Base-by-base conservation (phyloP, 2,329 filamentous ascomycete species). In the Epichloe aotearoae region DNA sequence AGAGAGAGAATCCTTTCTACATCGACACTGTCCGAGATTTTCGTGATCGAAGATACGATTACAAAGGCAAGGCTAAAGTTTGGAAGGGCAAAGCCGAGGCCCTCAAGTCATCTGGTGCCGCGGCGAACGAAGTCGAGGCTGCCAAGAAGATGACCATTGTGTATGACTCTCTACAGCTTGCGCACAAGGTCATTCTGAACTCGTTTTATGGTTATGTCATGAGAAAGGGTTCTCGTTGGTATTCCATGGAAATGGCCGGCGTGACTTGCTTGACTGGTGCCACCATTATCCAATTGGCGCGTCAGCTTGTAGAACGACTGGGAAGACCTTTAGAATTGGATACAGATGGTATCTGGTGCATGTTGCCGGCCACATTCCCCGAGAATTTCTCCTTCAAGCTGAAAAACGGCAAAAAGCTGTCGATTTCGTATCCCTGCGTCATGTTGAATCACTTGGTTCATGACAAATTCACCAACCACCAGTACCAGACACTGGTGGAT, bases 171-270 rank as follows among this genome's bases (percentile, higher is more conserved):
- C 74, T 98, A 52, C 94, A 98, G 66, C 74, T 98, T 60, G 93
- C 93, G 0, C 93, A 98, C 73, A 98, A 98, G 66, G 93, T 98
- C 71, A 98, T 98, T 75, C 67, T 98, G 50, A 98, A 98, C 73
- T 95, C 89, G 51, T 98, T 98, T 73, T 98, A 98, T 59, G 93
- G 93, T 56, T 98, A 98, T 64, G 93, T 97, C 65, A 98, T 98
- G 93, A 79, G 93, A 71, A 98, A 98, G 66, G 93, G 93, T 36
- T 98, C 93, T 38, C 82, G 93, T 50, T 98, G 93, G 93, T 98
- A 98, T 65, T 98, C 93, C 17, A 84, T 98, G 79, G 93, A 98
- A 65, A 98, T 98, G 93, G 93, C 94, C 15, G 93, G 93, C 59
- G 93, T 98, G 4, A 98, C 93, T 41, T 98, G 93, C 70, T 73